phyloP scores from a whole-genome alignment of 345 rosid genomes.

The Turritis glabra region DNA sequence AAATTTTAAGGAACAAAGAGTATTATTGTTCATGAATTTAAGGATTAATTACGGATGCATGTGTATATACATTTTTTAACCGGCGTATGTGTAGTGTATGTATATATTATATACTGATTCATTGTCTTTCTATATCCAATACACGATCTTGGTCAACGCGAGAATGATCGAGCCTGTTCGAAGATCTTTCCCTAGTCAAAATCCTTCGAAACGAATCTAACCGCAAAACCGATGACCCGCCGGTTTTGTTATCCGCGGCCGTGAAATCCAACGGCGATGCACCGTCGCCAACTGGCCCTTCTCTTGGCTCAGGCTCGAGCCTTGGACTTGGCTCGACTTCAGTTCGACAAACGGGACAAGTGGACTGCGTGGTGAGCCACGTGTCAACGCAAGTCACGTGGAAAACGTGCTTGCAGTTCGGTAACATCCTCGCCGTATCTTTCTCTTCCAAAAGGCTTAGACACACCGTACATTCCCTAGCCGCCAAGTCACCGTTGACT shows the following conservation, averaged over 20 bases:
- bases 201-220: conserved; percentile 52
- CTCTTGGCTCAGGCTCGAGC: conserved; percentile 55
- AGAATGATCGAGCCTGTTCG: conserved; percentile 21
- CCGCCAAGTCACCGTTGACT: conserved; percentile 4
- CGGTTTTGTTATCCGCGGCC: conserved; percentile 32
- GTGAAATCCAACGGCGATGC: conserved; percentile 38
- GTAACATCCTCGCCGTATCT: conserved; percentile 62
- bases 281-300: conserved; percentile 33
- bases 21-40: not conserved
- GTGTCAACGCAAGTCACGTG: conserved; percentile 67
- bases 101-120: not conserved
- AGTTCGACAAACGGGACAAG: conserved; percentile 77
- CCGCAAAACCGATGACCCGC: conserved; percentile 45
- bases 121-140: conserved; percentile 34
- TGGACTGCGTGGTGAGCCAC: conserved; percentile 62
- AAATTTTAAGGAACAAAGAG: not conserved
- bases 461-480: conserved; percentile 67
- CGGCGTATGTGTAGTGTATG: no score
- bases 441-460: conserved; percentile 62
- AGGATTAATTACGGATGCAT: not conserved
- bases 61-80: no score
- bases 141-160: conserved; percentile 34
- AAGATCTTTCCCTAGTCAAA: conserved; percentile 51
- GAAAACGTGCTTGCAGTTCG: conserved; percentile 77
- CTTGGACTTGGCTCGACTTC: conserved; percentile 63